Evolutionary conservation across 495 filamentous ascomycete species (phyloP).

Genomic region (Lichenothelia convexa): DNA sequence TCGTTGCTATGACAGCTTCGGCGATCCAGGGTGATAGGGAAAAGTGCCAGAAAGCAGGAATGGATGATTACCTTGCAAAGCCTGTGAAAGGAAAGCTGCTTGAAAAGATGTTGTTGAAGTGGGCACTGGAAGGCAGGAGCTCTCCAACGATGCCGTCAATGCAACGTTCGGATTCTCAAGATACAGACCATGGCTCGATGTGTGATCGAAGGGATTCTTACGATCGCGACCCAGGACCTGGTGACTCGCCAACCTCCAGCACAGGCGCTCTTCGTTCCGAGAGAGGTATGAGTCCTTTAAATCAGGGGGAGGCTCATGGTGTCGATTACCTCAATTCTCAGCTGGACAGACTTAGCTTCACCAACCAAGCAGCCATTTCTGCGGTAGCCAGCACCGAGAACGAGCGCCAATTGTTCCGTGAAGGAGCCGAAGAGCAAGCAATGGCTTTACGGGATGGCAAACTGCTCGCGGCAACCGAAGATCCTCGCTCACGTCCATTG

Average conservation of each 20-base stretch:
- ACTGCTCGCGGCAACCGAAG: slow-evolving; percentile 22
- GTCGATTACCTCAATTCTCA: not conserved
- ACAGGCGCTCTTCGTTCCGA: not conserved
- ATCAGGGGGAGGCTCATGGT: too few relatives aligned
- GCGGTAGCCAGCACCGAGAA: slow-evolving; percentile 16
- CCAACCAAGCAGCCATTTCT: slow-evolving; percentile 6
- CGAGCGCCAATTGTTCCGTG: slow-evolving; percentile 15
- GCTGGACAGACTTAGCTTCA: slow-evolving; percentile 10
- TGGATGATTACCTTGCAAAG: slow-evolving; percentile 74
- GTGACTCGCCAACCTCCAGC: not conserved
- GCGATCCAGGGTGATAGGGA: slow-evolving; percentile 68
- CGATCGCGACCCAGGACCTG: not conserved
- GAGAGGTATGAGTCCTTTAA: too few relatives aligned
- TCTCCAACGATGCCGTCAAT: too few relatives aligned
- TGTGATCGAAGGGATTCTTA: not conserved
- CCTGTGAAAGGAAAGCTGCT: slow-evolving; percentile 50
- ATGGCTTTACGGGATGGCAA: slow-evolving; percentile 27
- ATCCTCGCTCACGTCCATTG: slow-evolving; percentile 9
- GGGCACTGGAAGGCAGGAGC: slow-evolving; percentile 18
- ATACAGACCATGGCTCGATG: too few relatives aligned
- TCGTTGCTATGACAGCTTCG: slow-evolving; percentile 67
- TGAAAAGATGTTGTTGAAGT: slow-evolving; percentile 49
- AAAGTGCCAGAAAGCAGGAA: slow-evolving; percentile 57
- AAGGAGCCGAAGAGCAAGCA: slow-evolving; percentile 29
- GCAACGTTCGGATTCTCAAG: too few relatives aligned